These are phyloP conservation scores for Ogataea polymorpha DNA, from an alignment of 805 yeast species.

Conservation along the genomic window DNA sequence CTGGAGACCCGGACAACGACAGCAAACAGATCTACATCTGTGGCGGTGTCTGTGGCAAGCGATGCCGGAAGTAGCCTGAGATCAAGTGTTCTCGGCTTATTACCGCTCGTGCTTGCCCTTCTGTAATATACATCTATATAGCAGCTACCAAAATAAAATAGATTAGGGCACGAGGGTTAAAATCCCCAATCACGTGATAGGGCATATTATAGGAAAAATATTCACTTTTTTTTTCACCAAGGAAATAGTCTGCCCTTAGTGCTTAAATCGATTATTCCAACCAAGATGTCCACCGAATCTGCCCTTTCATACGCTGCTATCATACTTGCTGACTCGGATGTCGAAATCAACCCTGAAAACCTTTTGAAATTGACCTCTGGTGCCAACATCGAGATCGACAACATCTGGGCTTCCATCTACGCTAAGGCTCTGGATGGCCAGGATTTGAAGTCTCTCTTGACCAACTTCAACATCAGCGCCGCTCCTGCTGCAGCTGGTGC, in stretches of 20 bases:
- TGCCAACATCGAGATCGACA: constrained; percentile 75
- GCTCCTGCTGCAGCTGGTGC: constrained; percentile 50
- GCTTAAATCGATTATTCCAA: constrained; percentile 45
- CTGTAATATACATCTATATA: background rate
- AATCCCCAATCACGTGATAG: constrained; percentile 2
- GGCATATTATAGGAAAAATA: constrained; percentile 7
- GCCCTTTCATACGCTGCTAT: constrained; percentile 97
- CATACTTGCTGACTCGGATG: constrained; percentile 95
- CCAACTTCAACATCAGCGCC: constrained; percentile 50
- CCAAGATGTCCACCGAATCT: constrained; percentile 78
- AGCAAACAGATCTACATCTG: background rate
- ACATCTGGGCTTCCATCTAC: constrained; percentile 77
- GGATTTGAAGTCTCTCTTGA: constrained; percentile 66
- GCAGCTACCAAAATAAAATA: constrained; percentile 1
- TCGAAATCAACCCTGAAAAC: constrained; percentile 86
- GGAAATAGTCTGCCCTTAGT: constrained; percentile 41
- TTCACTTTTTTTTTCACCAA: constrained; percentile 14
- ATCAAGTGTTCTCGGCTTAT: background rate
- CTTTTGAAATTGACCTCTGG: constrained; percentile 67
- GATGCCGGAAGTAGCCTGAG: background rate
- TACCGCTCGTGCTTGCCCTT: constrained; percentile 6
- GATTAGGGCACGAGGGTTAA: constrained; percentile 4
- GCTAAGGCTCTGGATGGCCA: constrained; percentile 82
- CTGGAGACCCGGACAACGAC: too few species aligned
- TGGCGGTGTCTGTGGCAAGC: constrained; percentile 1